Evolutionary conservation across 176 grass and related monocot species (phyloP), one percentile per base, ranked within the genome.

Genomic region (Eleusine coracana): DNA sequence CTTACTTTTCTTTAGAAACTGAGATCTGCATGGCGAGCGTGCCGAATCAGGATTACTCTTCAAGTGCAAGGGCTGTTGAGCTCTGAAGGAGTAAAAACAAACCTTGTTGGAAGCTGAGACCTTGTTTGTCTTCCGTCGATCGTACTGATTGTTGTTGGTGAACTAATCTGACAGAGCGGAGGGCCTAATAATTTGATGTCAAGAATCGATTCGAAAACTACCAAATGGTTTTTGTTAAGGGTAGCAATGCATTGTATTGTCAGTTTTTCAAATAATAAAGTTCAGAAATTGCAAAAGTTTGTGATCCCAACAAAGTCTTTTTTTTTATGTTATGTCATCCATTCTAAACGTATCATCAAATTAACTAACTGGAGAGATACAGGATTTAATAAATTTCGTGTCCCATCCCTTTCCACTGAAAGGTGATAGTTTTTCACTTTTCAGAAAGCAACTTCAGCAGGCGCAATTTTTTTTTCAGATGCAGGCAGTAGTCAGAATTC

Each of bases 121-220:
- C 27, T 73, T 11, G 31, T 49, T 82, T 64, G 49, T 23, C 4
- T 70, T 60, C 58, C 16, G 2, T 62, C 4, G 28, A 27, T 27
- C 37, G 20, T 71, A 18, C 40, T 68, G 49, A 58, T 73, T 54
- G 14, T 46, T 58, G 38, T 21, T 67, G 46, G 56, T 40, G 13
- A 88, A 50, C 46, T 66, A 83, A 88, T 82, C 38, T 79, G 45
- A 73, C 36, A 42, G 77, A 65, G 36, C 37, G 8, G 73, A 67
- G 8, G 16, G 8, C 21, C 54, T 51, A 60, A 58, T 83, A 34
- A 58, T 78, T 46, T 66, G 14, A 72, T 36, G 58, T 73, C 46
- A 78, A 66, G 3, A 72, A 56, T 10, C 78, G 27, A 78, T 37
- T 36, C 8, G 15, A 46, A 21, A 62, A 70, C 39, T 28, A 82